A percentile compares a stretch with the other conserved stretches of the same genome.
Evolutionary conservation across 257 asterid genomes (phyloP).

Genomic region (Fraxinus anomala): DNA sequence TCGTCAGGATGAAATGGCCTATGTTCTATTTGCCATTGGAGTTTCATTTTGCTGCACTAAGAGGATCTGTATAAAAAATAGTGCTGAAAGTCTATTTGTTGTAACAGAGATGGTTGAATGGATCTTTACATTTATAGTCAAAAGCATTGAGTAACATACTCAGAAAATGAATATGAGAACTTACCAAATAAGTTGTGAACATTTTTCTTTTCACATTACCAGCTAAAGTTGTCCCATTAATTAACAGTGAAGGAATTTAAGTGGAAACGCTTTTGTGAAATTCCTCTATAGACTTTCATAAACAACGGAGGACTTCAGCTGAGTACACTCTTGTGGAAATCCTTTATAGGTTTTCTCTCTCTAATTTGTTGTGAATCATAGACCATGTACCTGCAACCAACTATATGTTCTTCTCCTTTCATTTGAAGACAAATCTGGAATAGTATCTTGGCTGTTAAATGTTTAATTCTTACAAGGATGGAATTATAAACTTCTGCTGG

Average conservation of each 20-base stretch:
- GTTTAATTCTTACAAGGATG: background rate
- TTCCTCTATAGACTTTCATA: background rate
- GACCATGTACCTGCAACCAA: background rate
- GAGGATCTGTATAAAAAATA: background rate
- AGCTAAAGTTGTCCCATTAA: background rate
- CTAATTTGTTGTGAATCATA: background rate
- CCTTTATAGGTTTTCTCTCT: background rate
- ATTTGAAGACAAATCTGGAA: background rate
- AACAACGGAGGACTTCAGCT: background rate
- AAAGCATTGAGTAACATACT: background rate
- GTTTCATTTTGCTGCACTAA: background rate
- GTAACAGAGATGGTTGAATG: background rate
- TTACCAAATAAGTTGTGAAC: background rate
- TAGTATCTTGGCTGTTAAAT: background rate
- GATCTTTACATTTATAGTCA: background rate
- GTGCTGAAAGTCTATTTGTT: background rate
- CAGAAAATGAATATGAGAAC: background rate
- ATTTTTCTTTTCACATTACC: background rate
- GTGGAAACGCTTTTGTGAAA: background rate
- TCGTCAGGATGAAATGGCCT: slow-evolving; percentile 16
- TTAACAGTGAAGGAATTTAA: background rate
- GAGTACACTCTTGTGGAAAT: background rate
- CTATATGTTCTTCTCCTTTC: background rate
- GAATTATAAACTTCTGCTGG: background rate
- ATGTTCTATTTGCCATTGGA: background rate